Conservation (phyloP, 345 rosid genomes). For the Brassica cretica region DNA sequence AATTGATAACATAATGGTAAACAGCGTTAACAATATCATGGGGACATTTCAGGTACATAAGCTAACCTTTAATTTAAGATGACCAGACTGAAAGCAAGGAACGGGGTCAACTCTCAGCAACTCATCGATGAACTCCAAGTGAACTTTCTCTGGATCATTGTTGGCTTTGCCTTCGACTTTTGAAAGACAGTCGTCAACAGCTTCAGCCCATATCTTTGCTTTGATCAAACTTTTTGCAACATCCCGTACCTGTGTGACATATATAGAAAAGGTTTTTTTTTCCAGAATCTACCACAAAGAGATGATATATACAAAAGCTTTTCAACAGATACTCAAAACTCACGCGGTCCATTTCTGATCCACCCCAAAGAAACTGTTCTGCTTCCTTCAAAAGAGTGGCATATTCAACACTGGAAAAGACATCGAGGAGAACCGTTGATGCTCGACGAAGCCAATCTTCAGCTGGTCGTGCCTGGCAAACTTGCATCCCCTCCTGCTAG, state of each 20-base stretch:
- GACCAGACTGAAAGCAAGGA: constrained; percentile 68
- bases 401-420: constrained; percentile 57
- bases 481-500: constrained; percentile 36
- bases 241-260: constrained; percentile 62
- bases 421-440: constrained; percentile 44
- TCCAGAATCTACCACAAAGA: constrained; percentile 21
- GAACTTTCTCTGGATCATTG: constrained; percentile 49
- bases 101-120: constrained; percentile 56
- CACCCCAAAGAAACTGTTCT: constrained; percentile 98
- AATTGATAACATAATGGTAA: constrained; percentile 16
- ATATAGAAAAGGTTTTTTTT: neutral
- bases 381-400: constrained; percentile 64
- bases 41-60: constrained; percentile 18
- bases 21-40: constrained; percentile 2
- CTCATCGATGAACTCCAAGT: constrained; percentile 47
- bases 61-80: constrained; percentile 72
- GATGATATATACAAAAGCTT: constrained; percentile 16
- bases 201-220: constrained; percentile 77
- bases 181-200: constrained; percentile 54
- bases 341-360: constrained; percentile 84
- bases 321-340: constrained; percentile 42
- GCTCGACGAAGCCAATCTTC: constrained; percentile 68
- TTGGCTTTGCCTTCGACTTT: constrained; percentile 52
- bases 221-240: constrained; percentile 53
- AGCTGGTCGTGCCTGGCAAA: constrained; percentile 64